Evolutionary conservation across 2,329 filamentous ascomycete species (phyloP).

Genomic region (Aspergillus fischeri): DNA sequence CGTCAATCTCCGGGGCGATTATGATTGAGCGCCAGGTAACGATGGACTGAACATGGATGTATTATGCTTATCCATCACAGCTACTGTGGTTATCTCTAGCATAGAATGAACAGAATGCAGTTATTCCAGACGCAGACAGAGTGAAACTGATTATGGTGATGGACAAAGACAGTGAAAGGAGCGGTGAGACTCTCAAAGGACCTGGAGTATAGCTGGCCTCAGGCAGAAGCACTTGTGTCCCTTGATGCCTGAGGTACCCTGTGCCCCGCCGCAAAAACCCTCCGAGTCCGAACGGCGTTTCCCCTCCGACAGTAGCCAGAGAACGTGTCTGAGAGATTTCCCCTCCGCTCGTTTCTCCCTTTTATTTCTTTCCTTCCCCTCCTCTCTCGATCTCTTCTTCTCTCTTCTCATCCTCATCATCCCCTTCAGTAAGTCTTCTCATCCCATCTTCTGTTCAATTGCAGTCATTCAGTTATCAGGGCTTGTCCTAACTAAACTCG

Average conservation of each 20-base stretch:
- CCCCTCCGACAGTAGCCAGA: no score
- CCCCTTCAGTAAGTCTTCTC: constrained; percentile 5
- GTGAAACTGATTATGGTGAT: no score
- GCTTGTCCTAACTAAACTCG: not conserved
- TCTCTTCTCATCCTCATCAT: constrained; percentile 12
- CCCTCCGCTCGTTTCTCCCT: not conserved
- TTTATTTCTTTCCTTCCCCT: not conserved
- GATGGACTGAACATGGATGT: not conserved
- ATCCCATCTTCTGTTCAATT: constrained; percentile 10
- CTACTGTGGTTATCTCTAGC: not conserved
- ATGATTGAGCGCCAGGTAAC: not conserved
- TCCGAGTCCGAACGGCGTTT: not conserved
- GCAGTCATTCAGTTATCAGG: not conserved
- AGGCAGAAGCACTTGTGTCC: not conserved
- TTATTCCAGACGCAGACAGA: not conserved
- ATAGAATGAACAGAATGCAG: not conserved
- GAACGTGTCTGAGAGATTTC: not conserved
- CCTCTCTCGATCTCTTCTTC: constrained; percentile 11
- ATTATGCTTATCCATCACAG: not conserved
- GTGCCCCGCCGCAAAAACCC: not conserved
- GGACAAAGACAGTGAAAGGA: not conserved
- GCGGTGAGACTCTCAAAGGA: not conserved
- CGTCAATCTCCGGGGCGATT: not conserved
- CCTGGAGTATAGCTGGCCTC: not conserved
- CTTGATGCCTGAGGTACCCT: not conserved